Conservation (phyloP, 495 filamentous ascomycete genomes). For the Ramalina peruviana region DNA sequence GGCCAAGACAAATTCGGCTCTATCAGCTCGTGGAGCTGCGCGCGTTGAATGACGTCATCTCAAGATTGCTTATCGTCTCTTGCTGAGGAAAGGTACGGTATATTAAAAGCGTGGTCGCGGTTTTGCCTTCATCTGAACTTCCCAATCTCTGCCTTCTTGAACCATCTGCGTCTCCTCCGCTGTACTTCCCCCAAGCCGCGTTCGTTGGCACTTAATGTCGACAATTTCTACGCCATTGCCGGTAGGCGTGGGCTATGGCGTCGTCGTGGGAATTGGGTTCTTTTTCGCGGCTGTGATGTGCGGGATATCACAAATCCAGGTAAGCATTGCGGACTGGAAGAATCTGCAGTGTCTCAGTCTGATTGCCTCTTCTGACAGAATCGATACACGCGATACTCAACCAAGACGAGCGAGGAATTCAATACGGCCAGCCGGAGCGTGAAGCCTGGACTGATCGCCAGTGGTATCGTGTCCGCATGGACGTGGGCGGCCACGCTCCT, state of each 20-base stretch:
- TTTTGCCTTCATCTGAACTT: no score
- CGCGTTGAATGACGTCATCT: no score
- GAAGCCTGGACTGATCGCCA: conserved; percentile 35
- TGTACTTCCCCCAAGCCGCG: no score
- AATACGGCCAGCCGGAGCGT: conserved; percentile 34
- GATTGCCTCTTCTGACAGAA: conserved; percentile 21
- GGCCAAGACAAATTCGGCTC: no score
- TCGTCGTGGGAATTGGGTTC: conserved; percentile 36
- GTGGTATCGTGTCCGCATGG: conserved; percentile 35
- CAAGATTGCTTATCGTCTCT: no score
- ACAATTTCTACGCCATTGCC: conserved; percentile 2
- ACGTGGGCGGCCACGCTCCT: conserved; percentile 33
- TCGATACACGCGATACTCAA: conserved; percentile 33
- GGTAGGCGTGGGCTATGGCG: conserved; percentile 23
- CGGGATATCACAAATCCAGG: conserved; percentile 24
- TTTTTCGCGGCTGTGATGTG: conserved; percentile 33
- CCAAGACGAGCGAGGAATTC: conserved; percentile 33
- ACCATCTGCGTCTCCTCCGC: no score
- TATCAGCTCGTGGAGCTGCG: no score
- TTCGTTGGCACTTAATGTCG: not conserved
- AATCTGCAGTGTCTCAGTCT: not conserved
- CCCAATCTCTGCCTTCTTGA: no score
- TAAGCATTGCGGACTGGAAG: not conserved
- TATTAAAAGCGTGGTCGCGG: no score
- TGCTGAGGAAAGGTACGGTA: no score